Percentiles rank a stretch among this genome's conserved stretches.
These are phyloP conservation scores for Dactylellina drechsleri DNA, from an alignment of 2,329 filamentous ascomycete species.

Conservation along the genomic window DNA sequence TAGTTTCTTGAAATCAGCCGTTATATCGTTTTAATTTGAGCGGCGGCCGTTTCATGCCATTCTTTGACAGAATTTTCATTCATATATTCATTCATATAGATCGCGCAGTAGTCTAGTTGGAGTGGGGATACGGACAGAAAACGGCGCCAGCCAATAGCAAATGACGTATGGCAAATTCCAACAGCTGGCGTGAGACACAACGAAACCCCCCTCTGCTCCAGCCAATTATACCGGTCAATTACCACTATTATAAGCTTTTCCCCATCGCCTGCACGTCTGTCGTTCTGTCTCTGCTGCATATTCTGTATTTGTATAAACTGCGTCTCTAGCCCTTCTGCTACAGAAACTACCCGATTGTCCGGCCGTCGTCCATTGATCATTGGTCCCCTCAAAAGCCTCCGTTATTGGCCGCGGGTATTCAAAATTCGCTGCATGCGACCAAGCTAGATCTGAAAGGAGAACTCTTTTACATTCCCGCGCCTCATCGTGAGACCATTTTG, in stretches of 20 bases:
- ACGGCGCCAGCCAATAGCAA: conserved; percentile 19
- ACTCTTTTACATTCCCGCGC: conserved; percentile 6
- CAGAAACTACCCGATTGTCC: conserved; percentile 38
- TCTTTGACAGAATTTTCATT: too few species aligned
- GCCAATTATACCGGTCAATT: neutral
- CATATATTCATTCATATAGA: too few species aligned
- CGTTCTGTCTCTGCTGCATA: conserved; percentile 13
- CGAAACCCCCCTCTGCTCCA: conserved; percentile 27
- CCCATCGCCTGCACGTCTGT: neutral
- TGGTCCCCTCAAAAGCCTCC: conserved; percentile 12
- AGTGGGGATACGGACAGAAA: too few species aligned
- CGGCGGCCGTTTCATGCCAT: too few species aligned
- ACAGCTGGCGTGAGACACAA: conserved; percentile 39
- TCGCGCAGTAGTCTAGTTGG: too few species aligned
- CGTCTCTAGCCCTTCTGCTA: neutral
- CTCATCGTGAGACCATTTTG: conserved; percentile 22
- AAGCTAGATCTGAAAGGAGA: neutral
- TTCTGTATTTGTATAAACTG: neutral
- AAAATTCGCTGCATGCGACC: neutral
- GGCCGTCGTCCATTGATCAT: neutral
- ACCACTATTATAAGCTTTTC: neutral
- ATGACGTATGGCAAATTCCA: conserved; percentile 43
- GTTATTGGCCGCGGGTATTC: conserved; percentile 28
- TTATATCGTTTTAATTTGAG: too few species aligned
- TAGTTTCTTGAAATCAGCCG: too few species aligned